phyloP scores from a whole-genome alignment of 2,329 filamentous ascomycete genomes.

The Alternaria gaisen region DNA sequence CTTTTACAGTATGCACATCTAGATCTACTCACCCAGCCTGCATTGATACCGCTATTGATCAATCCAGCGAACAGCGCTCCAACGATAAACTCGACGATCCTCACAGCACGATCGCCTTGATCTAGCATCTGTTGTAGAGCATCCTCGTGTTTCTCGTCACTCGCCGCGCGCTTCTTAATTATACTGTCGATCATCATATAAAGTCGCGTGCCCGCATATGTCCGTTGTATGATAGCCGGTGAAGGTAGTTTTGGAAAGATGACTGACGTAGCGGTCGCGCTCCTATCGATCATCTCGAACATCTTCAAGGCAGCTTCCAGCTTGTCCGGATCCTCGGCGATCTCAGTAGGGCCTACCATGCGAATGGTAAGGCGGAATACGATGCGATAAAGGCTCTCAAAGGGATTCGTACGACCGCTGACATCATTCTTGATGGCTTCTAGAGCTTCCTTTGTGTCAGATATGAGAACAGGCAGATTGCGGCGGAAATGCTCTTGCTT shows the following conservation, averaged over 20 bases:
- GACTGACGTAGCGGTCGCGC: conserved; percentile 56
- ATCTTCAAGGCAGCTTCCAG: conserved; percentile 55
- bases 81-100: conserved; percentile 61
- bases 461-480: conserved; percentile 54
- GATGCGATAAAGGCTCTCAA: conserved; percentile 62
- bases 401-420: conserved; percentile 59
- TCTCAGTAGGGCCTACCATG: conserved; percentile 62
- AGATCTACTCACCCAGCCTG: conserved; percentile 56
- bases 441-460: conserved; percentile 51
- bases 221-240: conserved; percentile 53
- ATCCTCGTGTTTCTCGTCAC: conserved; percentile 58
- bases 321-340: conserved; percentile 58
- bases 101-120: conserved; percentile 55
- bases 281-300: conserved; percentile 60
- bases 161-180: conserved; percentile 56
- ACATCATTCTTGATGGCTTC: conserved; percentile 49
- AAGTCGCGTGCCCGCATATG: conserved; percentile 58
- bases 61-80: conserved; percentile 65
- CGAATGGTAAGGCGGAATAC: conserved; percentile 68
- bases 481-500: conserved; percentile 41
- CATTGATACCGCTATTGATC: conserved; percentile 66
- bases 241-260: conserved; percentile 65
- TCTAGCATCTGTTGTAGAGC: conserved; percentile 65
- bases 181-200: conserved; percentile 61
- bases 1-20: background rate